Conservation (phyloP, 345 rosid genomes). For the Eucalyptus lansdowneana region DNA sequence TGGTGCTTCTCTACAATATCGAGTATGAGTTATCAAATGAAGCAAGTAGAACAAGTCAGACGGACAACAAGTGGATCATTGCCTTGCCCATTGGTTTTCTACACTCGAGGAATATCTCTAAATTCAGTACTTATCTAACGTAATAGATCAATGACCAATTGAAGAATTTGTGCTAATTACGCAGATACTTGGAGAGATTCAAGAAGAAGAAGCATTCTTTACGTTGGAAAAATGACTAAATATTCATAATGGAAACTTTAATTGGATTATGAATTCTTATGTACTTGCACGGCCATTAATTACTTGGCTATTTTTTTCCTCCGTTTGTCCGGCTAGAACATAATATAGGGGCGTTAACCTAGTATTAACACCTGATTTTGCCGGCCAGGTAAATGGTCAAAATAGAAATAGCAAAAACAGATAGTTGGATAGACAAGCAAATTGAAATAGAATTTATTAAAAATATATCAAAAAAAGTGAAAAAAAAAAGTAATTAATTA, state of each 20-base stretch:
- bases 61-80: neutral
- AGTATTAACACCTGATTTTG: neutral
- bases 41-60: neutral
- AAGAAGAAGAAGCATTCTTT: neutral
- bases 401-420: neutral
- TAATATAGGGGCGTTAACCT: neutral
- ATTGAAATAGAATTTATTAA: too few species aligned
- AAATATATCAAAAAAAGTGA: too few species aligned
- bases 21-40: neutral
- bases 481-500: too few species aligned
- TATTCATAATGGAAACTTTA: neutral
- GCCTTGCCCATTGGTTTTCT: neutral
- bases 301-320: neutral
- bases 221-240: too few species aligned
- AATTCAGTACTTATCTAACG: too few species aligned
- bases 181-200: neutral
- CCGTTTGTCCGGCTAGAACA: neutral
- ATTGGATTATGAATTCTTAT: neutral
- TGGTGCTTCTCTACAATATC: neutral
- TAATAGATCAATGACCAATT: neutral
- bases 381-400: neutral
- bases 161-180: neutral
- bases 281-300: neutral
- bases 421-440: neutral
- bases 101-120: neutral